Conservation (phyloP, 2,329 filamentous ascomycete genomes). For the Aspergillus fischeri region DNA sequence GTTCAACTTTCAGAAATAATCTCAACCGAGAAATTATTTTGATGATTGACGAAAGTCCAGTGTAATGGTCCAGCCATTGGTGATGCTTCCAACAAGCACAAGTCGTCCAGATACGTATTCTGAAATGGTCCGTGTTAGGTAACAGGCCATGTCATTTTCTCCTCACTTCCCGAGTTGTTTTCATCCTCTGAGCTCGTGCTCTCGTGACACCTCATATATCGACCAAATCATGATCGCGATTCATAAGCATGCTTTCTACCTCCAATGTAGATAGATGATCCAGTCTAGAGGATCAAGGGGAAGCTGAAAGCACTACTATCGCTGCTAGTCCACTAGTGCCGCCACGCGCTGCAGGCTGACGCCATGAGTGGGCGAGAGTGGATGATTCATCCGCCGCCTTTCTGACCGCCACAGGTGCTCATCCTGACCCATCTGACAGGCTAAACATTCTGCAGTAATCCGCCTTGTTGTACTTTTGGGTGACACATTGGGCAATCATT, state of each 20-base stretch:
- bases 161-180: background rate
- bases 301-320: background rate
- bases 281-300: background rate
- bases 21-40: background rate
- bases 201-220: background rate
- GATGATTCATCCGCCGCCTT: conserved; percentile 10
- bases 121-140: background rate
- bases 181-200: background rate
- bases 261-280: background rate
- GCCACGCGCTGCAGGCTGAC: conserved; percentile 10
- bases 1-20: background rate
- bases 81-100: background rate
- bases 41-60: background rate
- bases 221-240: background rate
- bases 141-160: background rate
- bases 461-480: background rate
- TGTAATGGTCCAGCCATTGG: background rate
- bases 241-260: background rate
- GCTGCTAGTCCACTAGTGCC: conserved; percentile 1
- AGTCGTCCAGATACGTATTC: background rate
- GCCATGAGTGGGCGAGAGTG: conserved; percentile 14
- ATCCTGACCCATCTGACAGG: conserved; percentile 14
- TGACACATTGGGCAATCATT: background rate
- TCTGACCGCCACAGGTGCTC: conserved; percentile 14
- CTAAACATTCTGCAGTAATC: background rate